Conservation (phyloP, 352 stramenopile genomes). For the Pythium grandisporangium region DNA sequence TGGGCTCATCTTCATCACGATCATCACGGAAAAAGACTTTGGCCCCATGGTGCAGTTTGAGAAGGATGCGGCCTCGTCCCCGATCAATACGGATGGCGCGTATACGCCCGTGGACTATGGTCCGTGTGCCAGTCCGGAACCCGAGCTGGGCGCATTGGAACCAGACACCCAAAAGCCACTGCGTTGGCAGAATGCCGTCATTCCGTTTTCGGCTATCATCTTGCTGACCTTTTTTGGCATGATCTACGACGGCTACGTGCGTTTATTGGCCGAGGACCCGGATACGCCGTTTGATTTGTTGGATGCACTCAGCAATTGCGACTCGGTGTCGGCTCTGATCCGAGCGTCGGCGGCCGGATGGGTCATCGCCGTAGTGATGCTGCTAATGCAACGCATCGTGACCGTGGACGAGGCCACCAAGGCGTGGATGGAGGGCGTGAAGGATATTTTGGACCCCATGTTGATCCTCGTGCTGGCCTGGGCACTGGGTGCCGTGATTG, state of each 20-base stretch:
- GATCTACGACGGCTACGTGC: conserved; percentile 73
- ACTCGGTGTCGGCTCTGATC: conserved; percentile 73
- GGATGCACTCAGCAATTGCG: conserved; percentile 67
- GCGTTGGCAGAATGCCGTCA: conserved; percentile 78
- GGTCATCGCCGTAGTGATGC: conserved; percentile 57
- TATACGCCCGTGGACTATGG: conserved; percentile 51
- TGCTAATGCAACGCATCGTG: conserved; percentile 80
- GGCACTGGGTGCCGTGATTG: conserved; percentile 81
- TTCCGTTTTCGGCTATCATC: conserved; percentile 80
- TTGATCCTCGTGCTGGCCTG: conserved; percentile 86
- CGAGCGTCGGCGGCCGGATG: conserved; percentile 67
- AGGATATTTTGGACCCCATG: conserved; percentile 87
- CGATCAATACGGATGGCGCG: conserved; percentile 43
- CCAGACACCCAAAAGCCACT: conserved; percentile 64
- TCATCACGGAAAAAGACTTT: conserved; percentile 85
- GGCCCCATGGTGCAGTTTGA: conserved; percentile 84
- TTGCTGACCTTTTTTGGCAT: conserved; percentile 80
- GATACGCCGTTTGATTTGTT: conserved; percentile 41
- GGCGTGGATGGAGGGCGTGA: conserved; percentile 86
- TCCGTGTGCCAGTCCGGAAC: conserved; percentile 60
- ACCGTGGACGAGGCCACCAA: conserved; percentile 83
- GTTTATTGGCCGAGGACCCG: conserved; percentile 32
- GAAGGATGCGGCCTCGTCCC: conserved; percentile 65
- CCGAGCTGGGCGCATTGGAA: conserved; percentile 57
- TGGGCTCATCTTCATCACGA: conserved; percentile 86